These are phyloP conservation scores for Tuber indicum DNA, from an alignment of 495 filamentous ascomycete species.

Conservation along the genomic window DNA sequence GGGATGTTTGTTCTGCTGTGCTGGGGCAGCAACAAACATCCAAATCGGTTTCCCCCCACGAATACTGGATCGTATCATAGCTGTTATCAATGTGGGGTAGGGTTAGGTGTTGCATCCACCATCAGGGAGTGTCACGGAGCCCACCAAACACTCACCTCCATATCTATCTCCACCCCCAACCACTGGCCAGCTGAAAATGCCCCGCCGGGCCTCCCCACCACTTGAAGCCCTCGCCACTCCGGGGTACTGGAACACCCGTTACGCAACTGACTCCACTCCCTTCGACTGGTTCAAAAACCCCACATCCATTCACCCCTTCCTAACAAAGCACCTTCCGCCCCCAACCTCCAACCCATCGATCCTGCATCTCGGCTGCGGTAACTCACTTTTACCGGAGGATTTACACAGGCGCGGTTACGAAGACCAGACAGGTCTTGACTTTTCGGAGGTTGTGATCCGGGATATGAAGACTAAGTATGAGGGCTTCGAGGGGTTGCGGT, in stretches of 20 bases:
- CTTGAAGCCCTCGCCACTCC: conserved; percentile 43
- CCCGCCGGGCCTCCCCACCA: neutral
- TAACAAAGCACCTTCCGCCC: conserved; percentile 45
- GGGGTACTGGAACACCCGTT: conserved; percentile 53
- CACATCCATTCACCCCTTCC: conserved; percentile 48
- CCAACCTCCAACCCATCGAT: conserved; percentile 43
- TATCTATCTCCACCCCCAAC: neutral
- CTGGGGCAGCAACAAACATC: neutral
- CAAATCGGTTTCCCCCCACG: neutral
- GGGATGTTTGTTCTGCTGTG: neutral
- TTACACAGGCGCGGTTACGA: conserved; percentile 49
- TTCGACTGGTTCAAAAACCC: conserved; percentile 54
- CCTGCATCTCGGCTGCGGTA: conserved; percentile 55
- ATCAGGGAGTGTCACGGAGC: neutral
- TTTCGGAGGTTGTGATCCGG: conserved; percentile 51
- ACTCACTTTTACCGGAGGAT: conserved; percentile 53
- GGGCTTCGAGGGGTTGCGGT: conserved; percentile 38
- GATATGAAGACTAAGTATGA: conserved; percentile 48
- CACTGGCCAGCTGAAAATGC: neutral
- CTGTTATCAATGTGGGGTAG: neutral
- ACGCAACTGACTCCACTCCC: conserved; percentile 41
- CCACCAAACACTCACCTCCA: neutral
- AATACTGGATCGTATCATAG: neutral
- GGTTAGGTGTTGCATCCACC: neutral
- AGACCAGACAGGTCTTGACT: conserved; percentile 55